Evolutionary conservation across 2,329 filamentous ascomycete genomes (phyloP), one percentile per base, ranked within the genome.

Genomic region (Anthostomella pinea): DNA sequence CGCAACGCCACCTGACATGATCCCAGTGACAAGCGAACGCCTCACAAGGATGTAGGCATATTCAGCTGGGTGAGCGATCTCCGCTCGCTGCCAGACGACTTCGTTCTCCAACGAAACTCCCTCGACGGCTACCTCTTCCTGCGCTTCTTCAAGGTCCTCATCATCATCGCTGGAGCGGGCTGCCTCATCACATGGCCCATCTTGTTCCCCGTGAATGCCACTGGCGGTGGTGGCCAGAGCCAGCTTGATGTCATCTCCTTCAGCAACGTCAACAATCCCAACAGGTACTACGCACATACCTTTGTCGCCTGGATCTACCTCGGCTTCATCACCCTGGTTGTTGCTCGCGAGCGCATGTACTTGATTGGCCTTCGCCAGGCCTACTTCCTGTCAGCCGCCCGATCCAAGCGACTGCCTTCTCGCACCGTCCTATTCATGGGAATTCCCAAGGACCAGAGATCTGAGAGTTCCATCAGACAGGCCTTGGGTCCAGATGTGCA

Each of bases 101-200:
- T 30, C 6, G 28, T 30, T 6, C 28, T 30, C 17, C 28, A 30
- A 14, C 28, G 28, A 7, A 30, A 30, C 15, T 30, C 28, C 6
- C 28, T 30, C 8, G 28, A 30, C 17, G 28, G 28, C 10, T 30
- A 30, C 17, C 28, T 30, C 10, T 30, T 30, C 28, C 28, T 30
- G 28, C 14, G 28, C 6, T 30, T 30, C 13, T 30, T 30, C 28
- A 30, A 30, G 28, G 17, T 30, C 10, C 28, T 30, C 14, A 30
- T 30, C 28, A 18, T 30, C 28, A 30, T 30, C 17, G 18, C 28
- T 8, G 28, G 28, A 6, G 28, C 13, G 6, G 28, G 28, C 14
- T 30, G 28, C 17, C 28, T 30, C 28, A 30, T 30, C 28, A 30
- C 28, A 8, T 30, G 28, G 28, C 28, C 28, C 13, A 30, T 30